These are phyloP conservation scores for Oxyria digyna DNA, from an alignment of 148 eudicot genomes.

Conservation along the genomic window DNA sequence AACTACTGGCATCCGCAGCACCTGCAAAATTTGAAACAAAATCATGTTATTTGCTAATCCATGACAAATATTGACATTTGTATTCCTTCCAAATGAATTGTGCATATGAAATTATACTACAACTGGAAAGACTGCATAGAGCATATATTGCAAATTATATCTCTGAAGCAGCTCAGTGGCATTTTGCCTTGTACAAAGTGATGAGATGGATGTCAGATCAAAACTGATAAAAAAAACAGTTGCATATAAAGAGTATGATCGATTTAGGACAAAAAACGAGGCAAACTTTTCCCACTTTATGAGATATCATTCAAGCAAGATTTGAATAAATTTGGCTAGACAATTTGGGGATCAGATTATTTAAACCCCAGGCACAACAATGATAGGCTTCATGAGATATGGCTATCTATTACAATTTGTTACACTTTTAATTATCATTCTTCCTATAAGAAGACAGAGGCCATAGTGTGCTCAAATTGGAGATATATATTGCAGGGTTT, in stretches of 20 bases:
- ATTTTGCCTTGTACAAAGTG: not conserved
- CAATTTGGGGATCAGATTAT: not conserved
- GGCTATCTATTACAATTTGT: not conserved
- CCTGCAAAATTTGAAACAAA: slow-evolving; percentile 27
- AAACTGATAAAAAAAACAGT: not conserved
- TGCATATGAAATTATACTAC: not conserved
- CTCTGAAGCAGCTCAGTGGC: not conserved
- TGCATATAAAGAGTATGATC: not conserved
- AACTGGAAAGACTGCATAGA: not conserved
- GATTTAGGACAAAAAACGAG: not conserved
- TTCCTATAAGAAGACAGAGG: not conserved
- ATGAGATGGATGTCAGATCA: not conserved
- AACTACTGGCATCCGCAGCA: slow-evolving; percentile 63
- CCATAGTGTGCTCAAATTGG: not conserved
- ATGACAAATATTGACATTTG: not conserved
- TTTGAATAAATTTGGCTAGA: not conserved
- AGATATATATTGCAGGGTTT: not conserved
- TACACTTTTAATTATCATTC: not conserved
- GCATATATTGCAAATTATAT: not conserved
- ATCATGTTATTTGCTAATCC: not conserved
- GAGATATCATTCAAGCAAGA: not conserved
- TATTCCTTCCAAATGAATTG: not conserved
- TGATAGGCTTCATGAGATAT: not conserved
- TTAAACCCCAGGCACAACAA: not conserved
- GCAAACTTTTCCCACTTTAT: not conserved